phyloP scores from a whole-genome alignment of 805 yeast species.

The Starmerella apis region DNA sequence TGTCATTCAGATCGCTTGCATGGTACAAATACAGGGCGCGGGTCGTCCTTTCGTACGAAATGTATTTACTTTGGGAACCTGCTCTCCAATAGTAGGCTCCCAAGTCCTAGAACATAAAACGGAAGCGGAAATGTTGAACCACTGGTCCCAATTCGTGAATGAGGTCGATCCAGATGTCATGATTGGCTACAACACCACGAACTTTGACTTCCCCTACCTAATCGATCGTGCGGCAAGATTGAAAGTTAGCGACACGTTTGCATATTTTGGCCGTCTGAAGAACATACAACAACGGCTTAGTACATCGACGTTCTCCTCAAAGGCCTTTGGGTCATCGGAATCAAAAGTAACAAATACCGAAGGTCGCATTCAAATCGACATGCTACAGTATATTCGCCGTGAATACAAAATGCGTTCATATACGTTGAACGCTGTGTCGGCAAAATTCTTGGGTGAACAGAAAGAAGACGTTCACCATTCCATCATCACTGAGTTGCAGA shows the following conservation, averaged over 20 bases:
- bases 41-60: slow-evolving; percentile 83
- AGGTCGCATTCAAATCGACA: slow-evolving; percentile 90
- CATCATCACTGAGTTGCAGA: slow-evolving; percentile 86
- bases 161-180: slow-evolving; percentile 90
- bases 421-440: slow-evolving; percentile 89
- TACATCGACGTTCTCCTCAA: slow-evolving; percentile 77
- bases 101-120: slow-evolving; percentile 65
- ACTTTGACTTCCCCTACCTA: slow-evolving; percentile 89
- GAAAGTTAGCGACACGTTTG: slow-evolving; percentile 49
- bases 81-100: slow-evolving; percentile 89
- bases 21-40: slow-evolving; percentile 75
- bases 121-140: slow-evolving; percentile 72
- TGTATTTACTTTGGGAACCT: slow-evolving; percentile 85
- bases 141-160: slow-evolving; percentile 79
- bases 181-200: slow-evolving; percentile 90
- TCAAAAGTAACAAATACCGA: slow-evolving; percentile 85
- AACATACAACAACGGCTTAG: slow-evolving; percentile 63
- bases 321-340: slow-evolving; percentile 94
- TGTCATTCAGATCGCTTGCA: slow-evolving; percentile 94
- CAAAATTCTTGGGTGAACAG: slow-evolving; percentile 87
- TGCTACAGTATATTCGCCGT: slow-evolving; percentile 84
- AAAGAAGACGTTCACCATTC: slow-evolving; percentile 98
- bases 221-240: slow-evolving; percentile 77
- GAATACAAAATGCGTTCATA: slow-evolving; percentile 92
- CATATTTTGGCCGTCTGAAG: slow-evolving; percentile 72